A percentile compares a stretch with the other conserved stretches of the same genome.
Conservation (phyloP, 768 basidiomycete species). For the Steccherinum ochraceum region DNA sequence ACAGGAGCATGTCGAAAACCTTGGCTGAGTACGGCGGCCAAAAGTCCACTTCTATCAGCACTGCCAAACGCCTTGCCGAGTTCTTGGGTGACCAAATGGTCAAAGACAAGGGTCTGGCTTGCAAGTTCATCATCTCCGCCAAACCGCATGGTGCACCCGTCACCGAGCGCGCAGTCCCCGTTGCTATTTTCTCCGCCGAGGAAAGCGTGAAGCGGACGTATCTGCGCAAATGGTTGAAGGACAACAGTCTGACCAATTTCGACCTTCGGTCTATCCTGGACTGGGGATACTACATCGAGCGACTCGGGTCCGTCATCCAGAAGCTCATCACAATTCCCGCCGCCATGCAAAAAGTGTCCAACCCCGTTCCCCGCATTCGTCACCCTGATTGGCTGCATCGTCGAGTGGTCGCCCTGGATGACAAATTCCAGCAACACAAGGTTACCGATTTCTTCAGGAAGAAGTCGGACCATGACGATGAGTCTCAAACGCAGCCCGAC, state of each 20-base stretch:
- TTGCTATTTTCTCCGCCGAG: constrained; percentile 97
- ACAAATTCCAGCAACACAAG: constrained; percentile 98
- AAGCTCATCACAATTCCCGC: constrained; percentile 99
- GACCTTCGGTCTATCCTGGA: constrained; percentile 93
- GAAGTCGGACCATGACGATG: constrained; percentile 25
- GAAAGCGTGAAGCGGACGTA: constrained; percentile 84
- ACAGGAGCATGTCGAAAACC: constrained; percentile 95
- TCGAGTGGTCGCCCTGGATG: constrained; percentile 80
- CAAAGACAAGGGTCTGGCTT: constrained; percentile 97
- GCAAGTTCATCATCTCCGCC: constrained; percentile 97
- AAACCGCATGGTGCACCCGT: constrained; percentile 91
- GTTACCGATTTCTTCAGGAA: constrained; percentile 86
- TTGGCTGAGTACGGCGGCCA: constrained; percentile 93
- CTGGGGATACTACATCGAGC: constrained; percentile 98
- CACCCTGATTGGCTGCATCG: constrained; percentile 98
- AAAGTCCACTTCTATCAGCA: constrained; percentile 98
- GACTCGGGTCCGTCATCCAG: constrained; percentile 95
- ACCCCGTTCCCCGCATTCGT: constrained; percentile 91
- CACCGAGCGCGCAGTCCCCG: constrained; percentile 92
- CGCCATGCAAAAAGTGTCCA: constrained; percentile 94
- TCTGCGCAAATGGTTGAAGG: constrained; percentile 95
- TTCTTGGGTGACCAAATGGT: constrained; percentile 99
- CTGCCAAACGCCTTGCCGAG: constrained; percentile 90
- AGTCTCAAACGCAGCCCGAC: constrained; percentile 39
- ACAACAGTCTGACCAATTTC: constrained; percentile 79